Conservation (phyloP, 1,139 yeast genomes). For the Zygosaccharomyces sapae region DNA sequence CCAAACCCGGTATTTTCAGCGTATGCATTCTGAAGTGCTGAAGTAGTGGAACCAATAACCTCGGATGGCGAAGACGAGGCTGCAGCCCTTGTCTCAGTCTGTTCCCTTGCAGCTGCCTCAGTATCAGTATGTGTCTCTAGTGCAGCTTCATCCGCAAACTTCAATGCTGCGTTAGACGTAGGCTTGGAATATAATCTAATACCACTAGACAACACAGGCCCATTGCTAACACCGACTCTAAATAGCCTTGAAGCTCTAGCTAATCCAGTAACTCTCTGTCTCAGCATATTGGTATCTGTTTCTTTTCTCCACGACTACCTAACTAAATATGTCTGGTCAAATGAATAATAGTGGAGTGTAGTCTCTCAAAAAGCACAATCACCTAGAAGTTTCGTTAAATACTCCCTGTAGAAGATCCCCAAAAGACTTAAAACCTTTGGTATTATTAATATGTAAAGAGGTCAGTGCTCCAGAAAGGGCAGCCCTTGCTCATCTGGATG, state of each 20-base stretch:
- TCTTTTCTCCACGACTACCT: not conserved
- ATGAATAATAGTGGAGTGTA: not conserved
- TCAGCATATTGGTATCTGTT: not conserved
- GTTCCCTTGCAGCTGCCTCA: conserved; percentile 33
- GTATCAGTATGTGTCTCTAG: conserved; percentile 36
- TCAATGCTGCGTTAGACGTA: conserved; percentile 27
- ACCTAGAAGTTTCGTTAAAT: not conserved
- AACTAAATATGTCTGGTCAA: not conserved
- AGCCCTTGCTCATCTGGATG: not conserved
- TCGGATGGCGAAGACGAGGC: conserved; percentile 17
- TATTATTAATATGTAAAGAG: conserved; percentile 10
- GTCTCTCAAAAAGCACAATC: not conserved
- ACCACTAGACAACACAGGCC: not conserved
- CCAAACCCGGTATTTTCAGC: conserved; percentile 45
- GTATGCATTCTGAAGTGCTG: conserved; percentile 39
- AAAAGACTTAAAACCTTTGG: conserved; percentile 7
- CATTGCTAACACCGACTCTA: not conserved
- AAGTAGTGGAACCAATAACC: conserved; percentile 30
- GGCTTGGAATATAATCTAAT: conserved; percentile 16
- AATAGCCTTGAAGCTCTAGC: not conserved
- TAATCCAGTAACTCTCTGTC: conserved; percentile 4
- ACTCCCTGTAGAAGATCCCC: not conserved
- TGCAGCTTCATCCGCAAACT: conserved; percentile 26
- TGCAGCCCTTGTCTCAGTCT: conserved; percentile 28
- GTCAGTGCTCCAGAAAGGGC: not conserved